Evolutionary conservation across 2,329 filamentous ascomycete genomes (phyloP).

Genomic region (Diplodia mutila): DNA sequence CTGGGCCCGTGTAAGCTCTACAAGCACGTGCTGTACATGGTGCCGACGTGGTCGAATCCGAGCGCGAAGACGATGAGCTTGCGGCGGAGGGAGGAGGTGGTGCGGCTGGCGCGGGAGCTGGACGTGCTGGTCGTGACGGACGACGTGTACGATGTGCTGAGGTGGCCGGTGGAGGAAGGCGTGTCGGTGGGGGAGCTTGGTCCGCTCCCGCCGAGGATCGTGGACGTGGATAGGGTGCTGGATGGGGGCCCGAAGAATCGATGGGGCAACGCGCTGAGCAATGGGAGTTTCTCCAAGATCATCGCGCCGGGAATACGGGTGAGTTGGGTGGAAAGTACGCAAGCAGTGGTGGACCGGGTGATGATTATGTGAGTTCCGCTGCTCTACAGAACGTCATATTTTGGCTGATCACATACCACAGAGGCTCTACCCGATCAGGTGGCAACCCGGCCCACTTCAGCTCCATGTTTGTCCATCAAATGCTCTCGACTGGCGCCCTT

Average conservation of each 20-base stretch:
- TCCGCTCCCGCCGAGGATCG: slow-evolving; percentile 27
- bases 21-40: slow-evolving; percentile 83
- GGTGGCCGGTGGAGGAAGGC: slow-evolving; percentile 63
- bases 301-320: slow-evolving; percentile 78
- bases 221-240: slow-evolving; percentile 72
- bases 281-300: slow-evolving; percentile 89
- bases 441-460: slow-evolving; percentile 63
- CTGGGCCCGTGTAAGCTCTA: slow-evolving; percentile 68
- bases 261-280: slow-evolving; percentile 82
- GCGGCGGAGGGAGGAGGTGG: slow-evolving; percentile 66
- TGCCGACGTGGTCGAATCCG: slow-evolving; percentile 88
- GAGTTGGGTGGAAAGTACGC: slow-evolving; percentile 82
- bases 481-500: slow-evolving; percentile 57
- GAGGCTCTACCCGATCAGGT: slow-evolving; percentile 62
- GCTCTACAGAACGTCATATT: not conserved
- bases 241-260: slow-evolving; percentile 61
- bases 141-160: slow-evolving; percentile 92
- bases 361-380: slow-evolving; percentile 45
- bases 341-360: slow-evolving; percentile 62
- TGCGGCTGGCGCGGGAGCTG: slow-evolving; percentile 73
- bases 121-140: slow-evolving; percentile 83
- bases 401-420: slow-evolving; percentile 30
- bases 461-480: slow-evolving; percentile 59
- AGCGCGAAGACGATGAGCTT: slow-evolving; percentile 81
- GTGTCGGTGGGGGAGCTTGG: slow-evolving; percentile 32